Percentiles rank a stretch among this genome's conserved stretches.
Conservation (phyloP, 129 eudicot genomes). For the Flaveria brownii region DNA sequence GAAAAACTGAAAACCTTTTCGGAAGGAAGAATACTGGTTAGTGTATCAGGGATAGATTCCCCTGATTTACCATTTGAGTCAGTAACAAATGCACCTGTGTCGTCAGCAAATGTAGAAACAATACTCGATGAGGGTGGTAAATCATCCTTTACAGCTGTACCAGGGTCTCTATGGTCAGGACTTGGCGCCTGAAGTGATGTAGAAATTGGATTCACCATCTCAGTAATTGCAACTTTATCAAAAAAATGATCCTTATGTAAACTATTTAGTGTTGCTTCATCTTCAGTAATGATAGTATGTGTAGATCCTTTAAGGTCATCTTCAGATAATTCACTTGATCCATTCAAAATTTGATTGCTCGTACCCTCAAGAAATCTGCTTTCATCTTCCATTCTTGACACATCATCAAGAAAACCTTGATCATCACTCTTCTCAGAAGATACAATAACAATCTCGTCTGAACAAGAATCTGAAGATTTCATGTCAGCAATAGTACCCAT, state of each 20-base stretch:
- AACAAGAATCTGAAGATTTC: conserved; percentile 26
- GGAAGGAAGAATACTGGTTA: conserved; percentile 32
- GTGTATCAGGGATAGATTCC: conserved; percentile 33
- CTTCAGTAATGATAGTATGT: conserved; percentile 8
- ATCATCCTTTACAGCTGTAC: conserved; percentile 23
- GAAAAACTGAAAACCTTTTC: conserved; percentile 21
- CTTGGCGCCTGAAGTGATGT: conserved; percentile 17
- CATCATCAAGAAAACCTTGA: conserved; percentile 27
- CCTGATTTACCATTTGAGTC: conserved; percentile 29
- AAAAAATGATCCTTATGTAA: conserved; percentile 37
- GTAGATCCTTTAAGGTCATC: conserved; percentile 30
- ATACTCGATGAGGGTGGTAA: conserved; percentile 18
- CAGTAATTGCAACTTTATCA: conserved; percentile 31
- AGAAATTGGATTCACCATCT: conserved; percentile 13
- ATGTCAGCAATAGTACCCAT: conserved; percentile 16
- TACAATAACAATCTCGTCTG: conserved; percentile 22
- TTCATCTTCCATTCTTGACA: conserved; percentile 31
- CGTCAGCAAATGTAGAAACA: conserved; percentile 24
- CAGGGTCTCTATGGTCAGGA: conserved; percentile 22
- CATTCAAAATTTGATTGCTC: conserved; percentile 31
- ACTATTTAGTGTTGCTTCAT: conserved; percentile 16
- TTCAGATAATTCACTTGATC: conserved; percentile 18
- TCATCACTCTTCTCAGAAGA: conserved; percentile 18
- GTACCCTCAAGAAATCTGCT: conserved; percentile 21
- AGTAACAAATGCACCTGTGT: conserved; percentile 20